Evolutionary conservation across 306 rosid genomes (phyloP).

Genomic region (Alnus glutinosa): DNA sequence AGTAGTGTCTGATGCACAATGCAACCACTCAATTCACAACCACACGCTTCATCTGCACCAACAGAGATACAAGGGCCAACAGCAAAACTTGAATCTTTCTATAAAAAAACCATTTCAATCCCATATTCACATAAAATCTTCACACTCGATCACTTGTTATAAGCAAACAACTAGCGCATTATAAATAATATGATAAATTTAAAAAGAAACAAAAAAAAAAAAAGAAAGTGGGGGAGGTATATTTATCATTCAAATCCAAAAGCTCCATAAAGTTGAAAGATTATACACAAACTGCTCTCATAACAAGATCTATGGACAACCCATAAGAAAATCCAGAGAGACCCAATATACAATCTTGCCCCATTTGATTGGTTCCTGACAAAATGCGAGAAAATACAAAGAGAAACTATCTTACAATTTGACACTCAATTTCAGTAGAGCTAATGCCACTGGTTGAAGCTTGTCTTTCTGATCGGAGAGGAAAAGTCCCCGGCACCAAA

Average conservation of each 20-base stretch:
- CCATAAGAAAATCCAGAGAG: conserved; percentile 13
- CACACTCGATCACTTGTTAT: conserved; percentile 25
- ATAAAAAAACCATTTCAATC: conserved; percentile 19
- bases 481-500: conserved; percentile 18
- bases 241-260: not conserved
- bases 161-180: conserved; percentile 1
- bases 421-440: not conserved
- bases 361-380: conserved; percentile 2
- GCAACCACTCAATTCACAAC: conserved; percentile 2
- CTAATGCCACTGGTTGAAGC: not conserved
- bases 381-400: conserved; percentile 8
- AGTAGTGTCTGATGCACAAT: conserved; percentile 32
- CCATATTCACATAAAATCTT: conserved; percentile 19
- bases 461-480: not conserved
- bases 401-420: conserved; percentile 5
- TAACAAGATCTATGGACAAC: conserved; percentile 43
- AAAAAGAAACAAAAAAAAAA: not conserved
- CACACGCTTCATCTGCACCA: not conserved
- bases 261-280: not conserved
- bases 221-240: not conserved
- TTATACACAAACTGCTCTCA: conserved; percentile 1
- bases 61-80: not conserved
- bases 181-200: not conserved
- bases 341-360: not conserved
- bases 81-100: conserved; percentile 1